phyloP scores from a whole-genome alignment of 352 stramenopile species.

The Thalassiosira livingstoniorum region DNA sequence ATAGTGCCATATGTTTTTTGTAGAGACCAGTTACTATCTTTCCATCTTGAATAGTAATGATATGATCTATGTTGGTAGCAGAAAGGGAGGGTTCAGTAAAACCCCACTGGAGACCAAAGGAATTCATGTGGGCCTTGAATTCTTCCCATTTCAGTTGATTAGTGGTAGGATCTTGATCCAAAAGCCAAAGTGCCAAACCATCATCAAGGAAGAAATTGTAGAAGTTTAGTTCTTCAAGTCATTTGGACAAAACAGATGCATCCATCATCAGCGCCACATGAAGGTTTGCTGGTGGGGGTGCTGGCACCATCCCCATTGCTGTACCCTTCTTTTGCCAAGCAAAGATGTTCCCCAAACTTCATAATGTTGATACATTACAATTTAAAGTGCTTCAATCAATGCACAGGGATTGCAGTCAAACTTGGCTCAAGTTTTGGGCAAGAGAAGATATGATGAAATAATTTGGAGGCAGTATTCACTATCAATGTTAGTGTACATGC shows the following conservation, averaged over 20 bases:
- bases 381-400: conserved; percentile 7
- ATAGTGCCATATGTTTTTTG: background rate
- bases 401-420: conserved; percentile 1
- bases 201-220: background rate
- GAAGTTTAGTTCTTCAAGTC: background rate
- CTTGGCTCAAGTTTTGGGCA: conserved; percentile 3
- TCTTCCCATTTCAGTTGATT: conserved; percentile 10
- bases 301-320: conserved; percentile 15
- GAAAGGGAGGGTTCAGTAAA: background rate
- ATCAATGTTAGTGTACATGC: conserved; percentile 35
- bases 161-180: background rate
- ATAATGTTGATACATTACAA: conserved; percentile 16
- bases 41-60: background rate
- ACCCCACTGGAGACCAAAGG: background rate
- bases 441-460: background rate
- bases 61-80: background rate
- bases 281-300: conserved; percentile 10
- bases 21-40: background rate
- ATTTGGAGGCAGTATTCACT: background rate
- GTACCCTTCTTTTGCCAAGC: conserved; percentile 15
- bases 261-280: conserved; percentile 14
- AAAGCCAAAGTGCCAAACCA: background rate
- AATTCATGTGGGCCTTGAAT: conserved; percentile 9
- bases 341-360: conserved; percentile 10
- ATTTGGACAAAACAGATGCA: background rate